Evolutionary conservation across 108 stramenopile genomes (phyloP), one percentile per base, ranked within the genome.

Genomic region (Schizochytrium sp.): DNA sequence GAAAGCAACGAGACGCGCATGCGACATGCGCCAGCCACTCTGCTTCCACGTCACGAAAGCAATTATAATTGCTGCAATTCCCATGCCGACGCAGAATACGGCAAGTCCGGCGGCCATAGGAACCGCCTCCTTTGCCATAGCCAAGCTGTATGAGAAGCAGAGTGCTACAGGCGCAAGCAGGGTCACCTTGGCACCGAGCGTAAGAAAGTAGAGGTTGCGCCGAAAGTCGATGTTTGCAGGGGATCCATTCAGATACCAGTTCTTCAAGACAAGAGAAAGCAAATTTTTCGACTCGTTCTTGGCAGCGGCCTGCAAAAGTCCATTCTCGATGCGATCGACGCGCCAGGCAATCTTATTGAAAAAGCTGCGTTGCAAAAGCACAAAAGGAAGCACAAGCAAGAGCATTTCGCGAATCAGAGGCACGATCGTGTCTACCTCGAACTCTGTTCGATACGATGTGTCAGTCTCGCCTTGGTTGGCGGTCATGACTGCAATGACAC

Each of bases 21-120:
- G 45, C 23, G 76, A 83, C 76, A 83, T 83, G n/a, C 76, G 76
- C 76, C 76, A 83, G 51, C 76, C 76, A 23, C 76, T 83, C 76
- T 83, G 1, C 23, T 53, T 83, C 76, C 76, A 83, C 6, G 76
- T 83, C 28, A 53, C 28, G 51, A 28, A 83, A 55, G 76, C 48
- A 23, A 45, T 3, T 25, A 1, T 18, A 18, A 83, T 83, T 2
- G 51, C 19, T 23, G 76, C 51, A 1, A 83, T 6, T 19, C 48
- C 45, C 48, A 53, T 6, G 8, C 76, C 76, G 25, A 83, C 48
- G 51, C 76, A 83, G 51, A 55, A 83, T 6, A 53, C 45, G 6
- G 76, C 45, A 18, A 53, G 45, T 16, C 76, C 76, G 19, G 76
- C 76, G 18, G 76, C 45, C 48, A 23, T 12, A 25, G 76, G 76